Base-by-base conservation (phyloP, 2,329 filamentous ascomycete species). In the Stagonosporopsis rhizophila region DNA sequence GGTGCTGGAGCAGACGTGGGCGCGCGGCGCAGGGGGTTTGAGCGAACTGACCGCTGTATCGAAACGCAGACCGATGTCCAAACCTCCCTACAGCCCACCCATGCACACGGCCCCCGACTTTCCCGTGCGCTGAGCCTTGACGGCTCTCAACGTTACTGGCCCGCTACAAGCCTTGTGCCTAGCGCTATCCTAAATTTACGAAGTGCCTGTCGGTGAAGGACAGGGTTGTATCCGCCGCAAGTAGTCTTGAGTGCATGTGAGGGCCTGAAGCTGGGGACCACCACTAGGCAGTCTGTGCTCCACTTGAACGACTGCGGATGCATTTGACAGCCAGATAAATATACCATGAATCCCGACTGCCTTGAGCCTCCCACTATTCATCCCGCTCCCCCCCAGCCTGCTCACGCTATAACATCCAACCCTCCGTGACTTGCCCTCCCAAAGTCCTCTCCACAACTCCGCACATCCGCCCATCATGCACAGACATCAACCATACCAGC, bases 401-500 rank as follows among this genome's bases (percentile, higher is more conserved):
- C 56, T 52, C 53, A 48, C 57, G 32, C 58, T 61, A 44, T 44
- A 52, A 61, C 66, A 64, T 60, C 65, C 63, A 44, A 53, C 45
- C 56, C 56, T 44, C 45, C 45, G 47, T 47, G 42, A 48, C 47
- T 51, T 44, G 38, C 52, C 45, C 44, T n/a, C n/a, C 46, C 30
- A 1, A 32, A 42, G 47, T 19, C 32, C 28, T 47, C 50, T 41
- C 39, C 12, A 45, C 51, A 54, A 20, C 54, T 40, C 34, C 45
- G 45, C 56, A 51, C 45, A 40, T 28, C 47, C 54, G 59, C n/a
- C 61, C 71, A 72, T 56, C 64, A 80, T 81, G 80, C 75, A 79
- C 52, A 71, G 78, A 69, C 77, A 79, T 69, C 73, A 76, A 35
- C 67, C 69, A 59, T 81, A 81, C 70, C 73, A 77, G 68, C 73